Conservation (phyloP, 306 rosid species). For the Boehmeria nivea region DNA sequence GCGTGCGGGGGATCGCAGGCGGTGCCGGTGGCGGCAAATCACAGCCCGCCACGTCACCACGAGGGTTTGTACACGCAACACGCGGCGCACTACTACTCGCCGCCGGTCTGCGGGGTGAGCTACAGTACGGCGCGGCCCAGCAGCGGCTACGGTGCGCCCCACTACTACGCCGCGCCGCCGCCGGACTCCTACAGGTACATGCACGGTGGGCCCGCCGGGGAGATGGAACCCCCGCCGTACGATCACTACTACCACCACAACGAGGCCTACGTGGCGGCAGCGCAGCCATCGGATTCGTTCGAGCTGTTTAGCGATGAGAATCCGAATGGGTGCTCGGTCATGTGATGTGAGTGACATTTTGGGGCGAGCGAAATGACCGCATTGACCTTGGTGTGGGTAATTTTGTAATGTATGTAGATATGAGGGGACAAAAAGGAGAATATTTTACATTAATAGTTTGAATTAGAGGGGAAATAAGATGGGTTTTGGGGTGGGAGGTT, state of each 20-base stretch:
- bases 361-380: conserved; percentile 1
- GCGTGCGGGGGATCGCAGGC: conserved; percentile 39
- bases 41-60: conserved; percentile 35
- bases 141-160: conserved; percentile 34
- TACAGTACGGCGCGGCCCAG: conserved; percentile 41
- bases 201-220: conserved; percentile 21
- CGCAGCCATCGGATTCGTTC: conserved; percentile 36
- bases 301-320: conserved; percentile 74
- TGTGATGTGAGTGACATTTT: conserved; percentile 30
- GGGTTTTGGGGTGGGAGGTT: not conserved
- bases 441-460: no score
- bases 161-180: conserved; percentile 39
- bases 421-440: not conserved
- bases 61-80: conserved; percentile 26
- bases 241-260: conserved; percentile 19
- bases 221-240: conserved; percentile 21
- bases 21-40: conserved; percentile 27
- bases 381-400: conserved; percentile 24
- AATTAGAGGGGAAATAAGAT: not conserved
- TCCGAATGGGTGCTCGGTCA: conserved; percentile 60
- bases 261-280: conserved; percentile 14
- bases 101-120: conserved; percentile 28
- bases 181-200: conserved; percentile 27
- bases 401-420: conserved; percentile 38
- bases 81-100: conserved; percentile 7